phyloP scores from a whole-genome alignment of 129 eudicot species.

The Kitagawia praeruptora region DNA sequence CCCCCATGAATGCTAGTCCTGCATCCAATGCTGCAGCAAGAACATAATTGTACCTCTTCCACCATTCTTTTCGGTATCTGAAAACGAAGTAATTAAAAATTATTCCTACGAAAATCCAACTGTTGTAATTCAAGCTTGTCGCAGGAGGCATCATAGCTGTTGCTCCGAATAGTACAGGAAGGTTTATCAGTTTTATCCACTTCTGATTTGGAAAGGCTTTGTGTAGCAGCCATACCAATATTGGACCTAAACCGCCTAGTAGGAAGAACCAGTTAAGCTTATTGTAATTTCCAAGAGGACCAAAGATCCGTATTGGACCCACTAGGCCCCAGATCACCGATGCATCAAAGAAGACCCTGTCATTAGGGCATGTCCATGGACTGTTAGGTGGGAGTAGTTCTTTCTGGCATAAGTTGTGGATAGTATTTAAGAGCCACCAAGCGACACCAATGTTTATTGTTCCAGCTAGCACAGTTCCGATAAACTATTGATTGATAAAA shows the following conservation, averaged over 20 bases:
- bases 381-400: constrained; percentile 35
- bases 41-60: constrained; percentile 81
- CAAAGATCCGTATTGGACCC: constrained; percentile 72
- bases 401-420: constrained; percentile 46
- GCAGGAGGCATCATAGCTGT: constrained; percentile 88
- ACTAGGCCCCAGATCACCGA: constrained; percentile 89
- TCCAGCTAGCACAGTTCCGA: constrained; percentile 75
- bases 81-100: constrained; percentile 65
- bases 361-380: constrained; percentile 73
- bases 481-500: constrained; percentile 28
- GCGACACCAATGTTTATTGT: constrained; percentile 69
- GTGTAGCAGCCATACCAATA: constrained; percentile 55
- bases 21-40: constrained; percentile 87
- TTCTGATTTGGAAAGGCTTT: constrained; percentile 43
- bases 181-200: constrained; percentile 69
- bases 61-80: constrained; percentile 65
- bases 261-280: constrained; percentile 73
- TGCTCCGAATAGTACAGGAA: constrained; percentile 77
- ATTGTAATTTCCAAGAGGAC: constrained; percentile 49
- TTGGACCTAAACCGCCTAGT: constrained; percentile 47
- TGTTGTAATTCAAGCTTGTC: constrained; percentile 48
- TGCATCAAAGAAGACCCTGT: constrained; percentile 68
- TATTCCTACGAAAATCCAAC: constrained; percentile 69
- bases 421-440: constrained; percentile 53
- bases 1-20: constrained; percentile 85